phyloP scores from a whole-genome alignment of 1,284 basidiomycete genomes.

The Coniophora puteana region DNA sequence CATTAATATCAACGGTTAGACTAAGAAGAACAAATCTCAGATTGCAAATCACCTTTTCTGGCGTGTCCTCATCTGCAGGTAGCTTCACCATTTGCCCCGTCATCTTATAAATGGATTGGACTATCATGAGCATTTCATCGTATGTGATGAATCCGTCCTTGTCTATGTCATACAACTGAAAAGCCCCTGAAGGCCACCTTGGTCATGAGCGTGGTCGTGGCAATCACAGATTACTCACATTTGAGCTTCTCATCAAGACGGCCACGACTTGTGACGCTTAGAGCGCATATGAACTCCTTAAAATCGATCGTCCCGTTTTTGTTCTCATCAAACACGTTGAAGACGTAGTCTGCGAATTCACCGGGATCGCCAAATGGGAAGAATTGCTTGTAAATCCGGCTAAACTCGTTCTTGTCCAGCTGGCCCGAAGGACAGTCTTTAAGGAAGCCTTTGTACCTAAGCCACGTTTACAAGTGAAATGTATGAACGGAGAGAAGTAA shows the following conservation, averaged over 20 bases:
- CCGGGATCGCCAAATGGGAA: slow-evolving; percentile 98
- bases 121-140: slow-evolving; percentile 98
- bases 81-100: slow-evolving; percentile 99
- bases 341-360: slow-evolving; percentile 98
- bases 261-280: slow-evolving; percentile 93
- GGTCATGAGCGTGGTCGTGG: slow-evolving; percentile 16
- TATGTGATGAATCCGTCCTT: slow-evolving; percentile 96
- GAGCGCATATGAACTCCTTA: slow-evolving; percentile 98
- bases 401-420: slow-evolving; percentile 95
- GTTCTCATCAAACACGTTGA: slow-evolving; percentile 96
- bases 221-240: slow-evolving; percentile 56
- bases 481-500: slow-evolving; percentile 12
- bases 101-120: slow-evolving; percentile 97
- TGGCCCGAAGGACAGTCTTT: slow-evolving; percentile 98
- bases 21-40: slow-evolving; percentile 6
- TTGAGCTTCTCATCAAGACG: slow-evolving; percentile 97
- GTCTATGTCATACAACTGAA: slow-evolving; percentile 99
- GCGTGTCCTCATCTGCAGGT: slow-evolving; percentile 96
- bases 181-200: slow-evolving; percentile 86
- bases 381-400: slow-evolving; percentile 99
- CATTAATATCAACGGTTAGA: slow-evolving; percentile 14
- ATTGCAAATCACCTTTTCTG: slow-evolving; percentile 76
- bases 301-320: slow-evolving; percentile 97
- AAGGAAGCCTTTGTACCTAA: slow-evolving; percentile 97
- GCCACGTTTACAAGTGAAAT: slow-evolving; percentile 8